phyloP scores from a whole-genome alignment of 2,329 filamentous ascomycete genomes.

The Alternaria hordeiaustralica region DNA sequence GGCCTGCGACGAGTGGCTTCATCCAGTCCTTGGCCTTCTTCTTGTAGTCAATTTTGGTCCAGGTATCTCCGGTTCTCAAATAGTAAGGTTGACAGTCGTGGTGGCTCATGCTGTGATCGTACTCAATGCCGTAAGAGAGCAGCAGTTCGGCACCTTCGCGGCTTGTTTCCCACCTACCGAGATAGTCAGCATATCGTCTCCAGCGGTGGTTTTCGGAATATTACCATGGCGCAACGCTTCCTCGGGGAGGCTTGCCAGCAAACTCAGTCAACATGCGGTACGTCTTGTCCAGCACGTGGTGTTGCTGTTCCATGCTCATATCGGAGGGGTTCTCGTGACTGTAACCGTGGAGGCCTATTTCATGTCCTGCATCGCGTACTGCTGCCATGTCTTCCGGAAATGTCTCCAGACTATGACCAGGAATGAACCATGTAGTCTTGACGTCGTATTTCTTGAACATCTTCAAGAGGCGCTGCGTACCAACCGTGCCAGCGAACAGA shows the following conservation, averaged over 20 bases:
- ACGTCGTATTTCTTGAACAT: slow-evolving; percentile 76
- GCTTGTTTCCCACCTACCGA: slow-evolving; percentile 67
- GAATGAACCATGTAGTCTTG: slow-evolving; percentile 72
- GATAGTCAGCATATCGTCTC: slow-evolving; percentile 45
- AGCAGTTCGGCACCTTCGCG: slow-evolving; percentile 70
- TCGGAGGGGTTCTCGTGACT: slow-evolving; percentile 73
- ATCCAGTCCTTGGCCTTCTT: slow-evolving; percentile 70
- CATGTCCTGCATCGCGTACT: slow-evolving; percentile 67
- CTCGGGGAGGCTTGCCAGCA: slow-evolving; percentile 71
- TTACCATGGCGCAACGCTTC: slow-evolving; percentile 73
- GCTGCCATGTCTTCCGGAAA: slow-evolving; percentile 67
- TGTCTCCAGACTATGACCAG: slow-evolving; percentile 66
- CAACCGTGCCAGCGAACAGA: slow-evolving; percentile 73
- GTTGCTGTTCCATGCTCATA: slow-evolving; percentile 76
- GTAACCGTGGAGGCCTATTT: slow-evolving; percentile 72
- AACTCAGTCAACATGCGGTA: slow-evolving; percentile 74
- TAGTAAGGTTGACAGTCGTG: slow-evolving; percentile 70
- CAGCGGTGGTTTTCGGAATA: not conserved
- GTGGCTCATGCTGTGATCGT: slow-evolving; percentile 71
- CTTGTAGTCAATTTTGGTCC: slow-evolving; percentile 71
- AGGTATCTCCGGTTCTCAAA: slow-evolving; percentile 67
- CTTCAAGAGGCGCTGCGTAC: slow-evolving; percentile 71
- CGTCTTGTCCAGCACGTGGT: slow-evolving; percentile 76
- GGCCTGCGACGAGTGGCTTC: slow-evolving; percentile 67
- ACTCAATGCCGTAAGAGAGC: slow-evolving; percentile 71